Base-by-base conservation (phyloP, 441 rosid genomes). In the Iberis amara region DNA sequence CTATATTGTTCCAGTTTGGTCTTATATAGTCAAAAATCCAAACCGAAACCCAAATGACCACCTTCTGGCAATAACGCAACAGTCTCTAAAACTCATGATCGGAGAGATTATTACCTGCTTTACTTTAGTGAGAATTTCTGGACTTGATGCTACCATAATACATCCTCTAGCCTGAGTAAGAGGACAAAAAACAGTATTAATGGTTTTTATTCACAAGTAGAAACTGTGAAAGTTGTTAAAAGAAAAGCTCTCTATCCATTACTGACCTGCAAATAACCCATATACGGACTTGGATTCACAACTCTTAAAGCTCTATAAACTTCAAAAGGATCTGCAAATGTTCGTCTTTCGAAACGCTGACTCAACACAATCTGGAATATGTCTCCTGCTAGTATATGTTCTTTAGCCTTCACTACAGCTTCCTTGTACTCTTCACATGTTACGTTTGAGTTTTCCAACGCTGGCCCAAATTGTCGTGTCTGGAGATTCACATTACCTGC, bases 221-320 rank as follows among this genome's bases (percentile, higher is more conserved):
- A 35, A 14, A 39, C 11, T 4, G 15, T 47, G n/a, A 56, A 36
- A 14, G 31, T 13, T 28, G 42, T 31, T 2, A 4, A 66, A 26
- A 12, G 28, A 45, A 53, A 7, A n/a, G n/a, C n/a, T 11, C 15
- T 47, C 3, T 37, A 12, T 33, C 21, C 42, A 33, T 32, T 18
- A 64, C 81, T 15, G 51, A 85, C 98, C 66, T 88, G 95, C 66
- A 85, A 66, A 66, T 88, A 88, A 40, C 79, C 67, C 98, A 88
- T 91, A 47, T 88, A 91, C 11, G 95, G 96, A 66, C 98, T 88
- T 11, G 98, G 98, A 76, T 91, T 91, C 59, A 85, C 96, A 46
- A 85, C 74, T 77, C 96, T 74, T 58, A 91, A 59, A 27, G 98
- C 90, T 53, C 98, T 75, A 61, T 88, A 91, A 27, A 88, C 74